Evolutionary conservation across 139 green algal genomes (phyloP).

Genomic region (Eudorina sp.): DNA sequence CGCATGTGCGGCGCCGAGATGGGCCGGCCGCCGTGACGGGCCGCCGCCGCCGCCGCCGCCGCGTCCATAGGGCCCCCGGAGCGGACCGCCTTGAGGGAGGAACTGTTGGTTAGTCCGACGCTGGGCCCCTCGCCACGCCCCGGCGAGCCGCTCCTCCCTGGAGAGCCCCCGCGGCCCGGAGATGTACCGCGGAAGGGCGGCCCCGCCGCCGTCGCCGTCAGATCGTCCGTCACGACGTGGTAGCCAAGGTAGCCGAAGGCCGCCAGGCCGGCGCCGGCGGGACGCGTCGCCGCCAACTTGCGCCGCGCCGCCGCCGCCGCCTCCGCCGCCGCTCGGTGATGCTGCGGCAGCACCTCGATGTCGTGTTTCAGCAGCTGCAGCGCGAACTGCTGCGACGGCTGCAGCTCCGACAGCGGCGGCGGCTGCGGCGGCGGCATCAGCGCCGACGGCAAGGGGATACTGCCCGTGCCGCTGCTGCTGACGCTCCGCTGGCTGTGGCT

Average conservation of each 20-base stretch:
- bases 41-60: constrained; percentile 12
- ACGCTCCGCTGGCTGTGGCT: constrained; percentile 11
- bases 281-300: not conserved
- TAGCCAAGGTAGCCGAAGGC: constrained; percentile 39
- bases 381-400: constrained; percentile 58
- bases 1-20: constrained; percentile 38
- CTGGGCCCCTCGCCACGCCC: not conserved
- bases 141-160: not conserved
- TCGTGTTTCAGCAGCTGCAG: constrained; percentile 60
- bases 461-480: not conserved
- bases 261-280: constrained; percentile 34
- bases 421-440: not conserved
- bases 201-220: constrained; percentile 27
- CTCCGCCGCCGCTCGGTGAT: constrained; percentile 30
- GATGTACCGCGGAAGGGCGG: not conserved
- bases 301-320: constrained; percentile 23
- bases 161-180: not conserved
- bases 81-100: not conserved
- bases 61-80: not conserved
- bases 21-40: constrained; percentile 3
- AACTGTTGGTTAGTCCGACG: not conserved
- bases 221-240: constrained; percentile 8
- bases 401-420: constrained; percentile 14
- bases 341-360: constrained; percentile 50
- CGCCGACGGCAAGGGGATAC: not conserved